Evolutionary conservation across 192 early-diverging fungal species (phyloP).

Genomic region (Phycomyces nitens): DNA sequence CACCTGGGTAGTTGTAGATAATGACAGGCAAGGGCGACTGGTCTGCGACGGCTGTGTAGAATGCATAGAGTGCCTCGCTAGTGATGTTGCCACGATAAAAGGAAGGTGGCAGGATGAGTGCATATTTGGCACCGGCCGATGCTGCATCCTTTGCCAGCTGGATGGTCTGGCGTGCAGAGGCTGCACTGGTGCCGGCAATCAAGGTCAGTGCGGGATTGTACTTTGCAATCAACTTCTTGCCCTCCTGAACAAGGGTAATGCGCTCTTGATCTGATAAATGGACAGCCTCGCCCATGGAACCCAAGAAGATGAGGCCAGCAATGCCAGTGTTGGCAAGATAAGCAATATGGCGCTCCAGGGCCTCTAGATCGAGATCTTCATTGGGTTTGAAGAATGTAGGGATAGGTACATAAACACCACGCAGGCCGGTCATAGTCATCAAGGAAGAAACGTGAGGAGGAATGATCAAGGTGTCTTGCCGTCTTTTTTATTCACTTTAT

Average conservation of each 20-base stretch:
- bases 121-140: conserved; percentile 25
- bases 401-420: conserved; percentile 35
- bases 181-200: conserved; percentile 29
- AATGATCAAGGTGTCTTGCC: neutral
- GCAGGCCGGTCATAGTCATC: conserved; percentile 20
- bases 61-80: conserved; percentile 14
- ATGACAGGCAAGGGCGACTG: conserved; percentile 35
- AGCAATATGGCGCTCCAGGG: conserved; percentile 32
- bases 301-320: conserved; percentile 32
- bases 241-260: conserved; percentile 10
- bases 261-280: conserved; percentile 35
- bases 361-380: conserved; percentile 36
- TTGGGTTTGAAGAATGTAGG: conserved; percentile 38
- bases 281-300: conserved; percentile 38
- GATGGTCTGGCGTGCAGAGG: conserved; percentile 25
- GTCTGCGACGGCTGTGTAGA: conserved; percentile 26
- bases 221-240: conserved; percentile 14
- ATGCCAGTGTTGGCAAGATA: conserved; percentile 31
- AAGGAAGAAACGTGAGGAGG: neutral
- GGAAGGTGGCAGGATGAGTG: conserved; percentile 32
- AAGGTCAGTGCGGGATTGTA: conserved; percentile 21
- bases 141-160: conserved; percentile 28
- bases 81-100: conserved; percentile 28
- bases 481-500: neutral
- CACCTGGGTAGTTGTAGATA: conserved; percentile 41